Evolutionary conservation across 2,329 filamentous ascomycete species (phyloP).

Genomic region (Thielaviopsis musarum): DNA sequence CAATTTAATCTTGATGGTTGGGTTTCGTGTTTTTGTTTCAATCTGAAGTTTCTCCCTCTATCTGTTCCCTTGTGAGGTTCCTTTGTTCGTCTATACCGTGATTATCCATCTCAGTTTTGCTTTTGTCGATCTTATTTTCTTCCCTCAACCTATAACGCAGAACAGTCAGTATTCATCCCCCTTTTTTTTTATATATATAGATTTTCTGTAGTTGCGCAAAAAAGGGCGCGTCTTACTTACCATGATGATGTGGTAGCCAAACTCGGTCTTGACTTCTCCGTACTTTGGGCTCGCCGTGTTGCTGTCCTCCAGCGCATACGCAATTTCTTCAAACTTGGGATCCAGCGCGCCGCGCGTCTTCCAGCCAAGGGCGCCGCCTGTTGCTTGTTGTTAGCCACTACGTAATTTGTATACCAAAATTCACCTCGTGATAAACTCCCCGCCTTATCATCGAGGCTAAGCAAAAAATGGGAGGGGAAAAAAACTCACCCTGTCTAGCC

Average conservation of each 20-base stretch:
- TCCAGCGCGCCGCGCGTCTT: conserved; percentile 52
- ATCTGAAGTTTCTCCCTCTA: neutral
- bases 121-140: conserved; percentile 19
- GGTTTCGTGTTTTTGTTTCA: neutral
- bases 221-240: conserved; percentile 24
- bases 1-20: neutral
- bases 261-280: conserved; percentile 54
- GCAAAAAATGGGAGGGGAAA: neutral
- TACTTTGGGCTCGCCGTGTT: conserved; percentile 46
- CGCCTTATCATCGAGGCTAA: neutral
- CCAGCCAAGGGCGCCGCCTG: conserved; percentile 57
- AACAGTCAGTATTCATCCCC: neutral
- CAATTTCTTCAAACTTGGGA: conserved; percentile 54
- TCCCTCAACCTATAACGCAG: conserved; percentile 22
- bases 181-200: neutral
- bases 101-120: neutral
- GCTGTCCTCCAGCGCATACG: conserved; percentile 51
- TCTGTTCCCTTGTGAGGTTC: neutral
- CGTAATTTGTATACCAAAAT: no score
- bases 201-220: no score
- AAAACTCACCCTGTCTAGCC: conserved; percentile 41
- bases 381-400: no score
- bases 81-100: no score
- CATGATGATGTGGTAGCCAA: conserved; percentile 71
- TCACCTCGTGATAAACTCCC: neutral